Percentiles rank a stretch among this genome's conserved stretches.
These are phyloP conservation scores for Dendrobium officinale DNA, from an alignment of 106 monocot genomes.

Conservation along the genomic window DNA sequence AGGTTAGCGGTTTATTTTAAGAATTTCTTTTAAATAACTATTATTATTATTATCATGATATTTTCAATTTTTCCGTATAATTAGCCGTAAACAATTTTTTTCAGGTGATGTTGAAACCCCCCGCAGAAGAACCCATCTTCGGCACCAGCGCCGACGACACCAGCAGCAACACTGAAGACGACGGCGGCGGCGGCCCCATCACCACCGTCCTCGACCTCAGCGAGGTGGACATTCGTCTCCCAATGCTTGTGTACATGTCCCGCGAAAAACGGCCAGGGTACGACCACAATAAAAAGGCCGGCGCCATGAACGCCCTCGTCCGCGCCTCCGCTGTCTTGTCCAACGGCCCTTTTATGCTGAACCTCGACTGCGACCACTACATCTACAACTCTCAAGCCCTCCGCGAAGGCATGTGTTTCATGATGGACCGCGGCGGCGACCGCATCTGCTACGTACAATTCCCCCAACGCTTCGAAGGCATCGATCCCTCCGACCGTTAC, in stretches of 20 bases:
- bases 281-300: conserved; percentile 98
- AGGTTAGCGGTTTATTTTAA: conserved; percentile 26
- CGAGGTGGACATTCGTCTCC: conserved; percentile 80
- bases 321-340: conserved; percentile 96
- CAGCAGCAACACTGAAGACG: neutral
- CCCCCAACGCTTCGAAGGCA: conserved; percentile 76
- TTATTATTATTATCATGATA: no score
- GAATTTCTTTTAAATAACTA: neutral
- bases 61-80: no score
- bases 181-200: neutral
- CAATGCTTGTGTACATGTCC: conserved; percentile 86
- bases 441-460: conserved; percentile 76
- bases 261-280: conserved; percentile 93
- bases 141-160: conserved; percentile 44
- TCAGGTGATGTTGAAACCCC: conserved; percentile 93
- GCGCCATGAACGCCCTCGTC: conserved; percentile 95
- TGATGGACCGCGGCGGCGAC: conserved; percentile 83
- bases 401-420: conserved; percentile 95
- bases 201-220: conserved; percentile 43
- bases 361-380: conserved; percentile 98
- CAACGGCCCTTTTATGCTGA: conserved; percentile 94
- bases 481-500: conserved; percentile 77
- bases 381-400: conserved; percentile 95
- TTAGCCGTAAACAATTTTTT: no score
- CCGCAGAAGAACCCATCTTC: conserved; percentile 56